Evolutionary conservation across 306 rosid species (phyloP).

Genomic region (Corylus avellana): DNA sequence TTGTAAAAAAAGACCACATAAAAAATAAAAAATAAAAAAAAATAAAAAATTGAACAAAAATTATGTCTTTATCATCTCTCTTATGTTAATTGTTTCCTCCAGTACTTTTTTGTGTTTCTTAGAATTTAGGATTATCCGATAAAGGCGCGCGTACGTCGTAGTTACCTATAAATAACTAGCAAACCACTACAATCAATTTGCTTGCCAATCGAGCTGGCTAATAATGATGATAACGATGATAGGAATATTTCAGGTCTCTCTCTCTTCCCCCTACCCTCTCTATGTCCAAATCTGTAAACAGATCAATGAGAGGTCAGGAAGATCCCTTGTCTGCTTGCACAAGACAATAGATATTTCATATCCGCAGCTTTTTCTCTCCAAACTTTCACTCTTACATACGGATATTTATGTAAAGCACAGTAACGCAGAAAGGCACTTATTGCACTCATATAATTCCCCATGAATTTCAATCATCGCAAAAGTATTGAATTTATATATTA

Average conservation of each 20-base stretch:
- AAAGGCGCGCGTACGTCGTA: constrained; percentile 24
- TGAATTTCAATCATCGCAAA: neutral
- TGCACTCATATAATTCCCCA: neutral
- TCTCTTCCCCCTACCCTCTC: neutral
- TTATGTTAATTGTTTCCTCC: too few species aligned
- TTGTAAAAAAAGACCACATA: too few species aligned
- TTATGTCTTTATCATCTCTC: too few species aligned
- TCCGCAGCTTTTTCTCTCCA: constrained; percentile 16
- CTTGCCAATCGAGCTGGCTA: neutral
- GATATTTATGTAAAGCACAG: neutral
- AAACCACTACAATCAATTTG: neutral
- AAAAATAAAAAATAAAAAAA: too few species aligned
- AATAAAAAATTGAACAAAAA: too few species aligned
- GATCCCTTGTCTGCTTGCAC: constrained; percentile 35
- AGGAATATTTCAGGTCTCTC: constrained; percentile 5
- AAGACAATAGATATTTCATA: constrained; percentile 25
- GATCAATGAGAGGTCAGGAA: constrained; percentile 9
- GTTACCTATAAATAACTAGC: constrained; percentile 28
- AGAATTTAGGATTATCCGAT: neutral
- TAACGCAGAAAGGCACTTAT: neutral
- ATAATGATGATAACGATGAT: neutral
- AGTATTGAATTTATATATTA: neutral
- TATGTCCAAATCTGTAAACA: constrained; percentile 16
- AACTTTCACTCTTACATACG: constrained; percentile 17
- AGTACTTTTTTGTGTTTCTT: too few species aligned